Base-by-base conservation (phyloP, 139 green algal species). In the Axilococcus clingmanii region DNA sequence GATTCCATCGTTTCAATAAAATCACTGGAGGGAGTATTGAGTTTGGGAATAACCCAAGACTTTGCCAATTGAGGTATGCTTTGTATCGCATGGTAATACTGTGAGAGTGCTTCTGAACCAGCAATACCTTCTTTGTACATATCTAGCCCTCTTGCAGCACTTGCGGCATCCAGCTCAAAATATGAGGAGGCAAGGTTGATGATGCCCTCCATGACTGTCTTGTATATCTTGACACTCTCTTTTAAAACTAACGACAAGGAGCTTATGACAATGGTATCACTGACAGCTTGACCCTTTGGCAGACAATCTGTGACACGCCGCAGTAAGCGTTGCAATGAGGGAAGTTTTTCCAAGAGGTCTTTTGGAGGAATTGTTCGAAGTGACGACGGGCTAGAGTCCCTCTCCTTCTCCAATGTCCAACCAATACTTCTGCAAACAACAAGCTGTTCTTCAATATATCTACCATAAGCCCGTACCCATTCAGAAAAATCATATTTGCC, bases 151-250 rank as follows among this genome's bases (percentile, higher is more conserved):
- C 62, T 66, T 3, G 40, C 20, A 7, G 83, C 86, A 44, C 88
- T 72, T 3, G 67, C 40, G 32, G 74, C 69, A 28, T 86, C 72
- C 87, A 95, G 95, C 52, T 93, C 82, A 65, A 96, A 96, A 52
- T 90, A 96, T 43, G 80, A 71, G 63, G 95, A 88, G 0, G 88
- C 81, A 49, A 96, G 71, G 61, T 96, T 96, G 59, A 96, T 91
- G 17, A 96, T 57, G 11, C 88, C 88, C 63, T 96, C 88, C 40
- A 77, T 90, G 43, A 93, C 82, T 5, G 80, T 72, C 34, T 81
- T 77, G 71, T 96, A 96, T 40, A 72, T 8, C 34, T 65, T 57
- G 48, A 75, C 73, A 33, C 52, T 69, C 33, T 75, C 66, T 29
- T 61, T 51, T 6, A 66, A 54, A 28, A 75, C 61, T 20, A 65